A percentile compares a stretch with the other conserved stretches of the same genome.
phyloP scores from a whole-genome alignment of 1,284 basidiomycete species.

The Mixia osmundae region DNA sequence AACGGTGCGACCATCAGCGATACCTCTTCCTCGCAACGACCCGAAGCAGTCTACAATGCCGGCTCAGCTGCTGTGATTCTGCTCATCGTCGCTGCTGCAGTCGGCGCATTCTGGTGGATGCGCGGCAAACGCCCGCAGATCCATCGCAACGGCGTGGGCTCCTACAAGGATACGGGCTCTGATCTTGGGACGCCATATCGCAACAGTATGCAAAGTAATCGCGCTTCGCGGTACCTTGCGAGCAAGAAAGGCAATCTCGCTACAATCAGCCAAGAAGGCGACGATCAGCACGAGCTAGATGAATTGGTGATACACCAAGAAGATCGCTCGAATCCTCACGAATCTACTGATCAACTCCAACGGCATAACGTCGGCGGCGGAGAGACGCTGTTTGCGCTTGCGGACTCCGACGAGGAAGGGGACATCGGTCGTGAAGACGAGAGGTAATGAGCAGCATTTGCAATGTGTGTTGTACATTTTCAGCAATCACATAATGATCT shows the following conservation, averaged over 20 bases:
- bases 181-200: background rate
- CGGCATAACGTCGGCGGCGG: no score
- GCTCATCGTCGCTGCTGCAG: slow-evolving; percentile 40
- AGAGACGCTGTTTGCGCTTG: no score
- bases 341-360: slow-evolving; percentile 24
- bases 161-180: background rate
- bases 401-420: no score
- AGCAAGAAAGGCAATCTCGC: slow-evolving; percentile 3
- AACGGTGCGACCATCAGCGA: slow-evolving; percentile 59
- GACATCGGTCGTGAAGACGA: no score
- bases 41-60: slow-evolving; percentile 65
- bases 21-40: slow-evolving; percentile 7
- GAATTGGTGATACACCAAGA: slow-evolving; percentile 16
- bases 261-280: slow-evolving; percentile 5
- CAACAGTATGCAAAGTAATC: background rate
- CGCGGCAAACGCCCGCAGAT: slow-evolving; percentile 21
- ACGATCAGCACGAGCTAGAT: slow-evolving; percentile 12
- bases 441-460: no score
- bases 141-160: slow-evolving; percentile 2
- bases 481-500: no score
- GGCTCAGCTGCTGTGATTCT: slow-evolving; percentile 65
- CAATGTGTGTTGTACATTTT: no score
- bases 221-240: slow-evolving; percentile 15
- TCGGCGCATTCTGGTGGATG: slow-evolving; percentile 51
- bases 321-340: slow-evolving; percentile 2